Evolutionary conservation across 306 rosid species (phyloP), one percentile per base, ranked within the genome.

Genomic region (Ammopiptanthus mongolicus): DNA sequence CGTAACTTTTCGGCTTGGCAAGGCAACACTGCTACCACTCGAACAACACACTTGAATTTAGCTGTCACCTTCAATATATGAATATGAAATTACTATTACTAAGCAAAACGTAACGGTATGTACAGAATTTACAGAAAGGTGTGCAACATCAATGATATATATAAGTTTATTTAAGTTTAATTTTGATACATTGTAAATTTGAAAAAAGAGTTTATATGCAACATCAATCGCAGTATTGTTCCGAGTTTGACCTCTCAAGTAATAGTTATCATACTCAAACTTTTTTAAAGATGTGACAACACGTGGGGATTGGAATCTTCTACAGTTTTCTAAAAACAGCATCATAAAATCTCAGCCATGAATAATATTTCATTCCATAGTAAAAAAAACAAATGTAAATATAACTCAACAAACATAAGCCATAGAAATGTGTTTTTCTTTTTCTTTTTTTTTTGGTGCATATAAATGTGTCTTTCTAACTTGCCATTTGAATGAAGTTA

Each of bases 41-140:
- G 87, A 62, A 87, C 95, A 2, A 85, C 33, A 39, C 96, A 91
- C 78, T 73, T 89, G 72, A 80, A 94, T 61, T 77, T 86, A 14
- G 81, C 88, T 2, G 89, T 80, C 72, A 80, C 91, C 97, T 94
- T 65, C 62, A 58, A 58, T 29, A 63, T 17, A 42, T 29, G 52
- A 66, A 81, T 46, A n/a, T n/a, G n/a, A n/a, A n/a, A n/a, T n/a
- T n/a, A n/a, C n/a, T n/a, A n/a, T 65, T 11, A 42, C 21, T 76
- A 58, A 56, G 61, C 41, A 53, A 70, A 64, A 46, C 62, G 13
- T 5, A 10, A 3, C 34, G 22, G 22, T 39, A n/a, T n/a, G n/a
- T n/a, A n/a, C n/a, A n/a, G n/a, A 25, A 23, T 48, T 15, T 29
- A 50, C 3, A 42, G 5, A 57, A 17, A 56, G 4, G 5, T 2